Conservation (phyloP, 78 protist species). For the slime mould (Dictyostelium discoideum) region dicty_2.7 NC_007088.5:5015501-5016000, state of each 20-base stretch:
- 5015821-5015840: not conserved
- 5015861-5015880: not conserved
- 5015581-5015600: not conserved
- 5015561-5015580: not conserved
- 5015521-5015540: not conserved
- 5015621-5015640: not conserved
- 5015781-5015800: not conserved
- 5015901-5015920: conserved; percentile 14
- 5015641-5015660: not conserved
- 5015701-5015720: conserved; percentile 4
- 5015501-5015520: conserved; percentile 26
- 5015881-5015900: conserved; percentile 13
- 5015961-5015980: not conserved
- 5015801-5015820: conserved; percentile 16
- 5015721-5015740: conserved; percentile 40
- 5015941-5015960: not conserved
- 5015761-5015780: not conserved
- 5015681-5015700: conserved; percentile 17
- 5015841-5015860: conserved; percentile 16
- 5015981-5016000: not conserved
- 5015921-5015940: not conserved
- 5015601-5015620: not conserved
- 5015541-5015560: not conserved
- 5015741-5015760: conserved; percentile 8
- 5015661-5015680: conserved; percentile 19